Base-by-base conservation (phyloP, 2,329 filamentous ascomycete species). In the Colletotrichum gloeosporioides region DNA sequence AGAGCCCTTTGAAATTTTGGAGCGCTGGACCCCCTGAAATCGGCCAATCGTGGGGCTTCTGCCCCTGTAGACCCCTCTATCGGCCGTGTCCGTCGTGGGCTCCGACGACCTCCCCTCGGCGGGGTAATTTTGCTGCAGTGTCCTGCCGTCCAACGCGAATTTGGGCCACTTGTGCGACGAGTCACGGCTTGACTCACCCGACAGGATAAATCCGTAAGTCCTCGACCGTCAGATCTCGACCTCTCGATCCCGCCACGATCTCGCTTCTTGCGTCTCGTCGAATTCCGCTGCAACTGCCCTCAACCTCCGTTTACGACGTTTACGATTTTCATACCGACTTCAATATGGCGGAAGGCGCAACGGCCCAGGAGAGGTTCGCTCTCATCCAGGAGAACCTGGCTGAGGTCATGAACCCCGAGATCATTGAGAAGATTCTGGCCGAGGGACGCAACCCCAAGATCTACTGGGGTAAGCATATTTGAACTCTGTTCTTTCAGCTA, bases 321-420 rank as follows among this genome's bases (percentile, higher is more conserved):
- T 10, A 31, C 12, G 27, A 71, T 9, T 34, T 22, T 18, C 27
- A 39, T 53, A 32, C 6, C 59, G 49, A 61, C 22, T 16, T 7
- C 75, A 78, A 57, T 44, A 82, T 81, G 80, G 76, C 79, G 69
- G 76, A 79, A 57, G 79, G 75, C 34, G 83, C 87, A 83, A 88
- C 85, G 77, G 81, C 86, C 78, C 86, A 90, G 77, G 92, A 95
- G 85, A 93, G 93, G 84, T 89, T 96, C 80, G 89, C 89, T 71
- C 90, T 98, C 82, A 98, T 98, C 87, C 92, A 90, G 77, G 92
- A 93, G 83, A 97, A 97, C 85, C 89, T 98, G 75, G 92, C 93
- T 77, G 96, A 98, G 88, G 88, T 95, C 66, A 90, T 98, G 77
- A 96, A 97, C 82, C 92, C 92, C 29, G 95, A 98, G 82, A 95